A percentile compares a stretch with the other conserved stretches of the same genome.
phyloP scores from a whole-genome alignment of 805 yeast species.

The Kazachstania africana region DNA sequence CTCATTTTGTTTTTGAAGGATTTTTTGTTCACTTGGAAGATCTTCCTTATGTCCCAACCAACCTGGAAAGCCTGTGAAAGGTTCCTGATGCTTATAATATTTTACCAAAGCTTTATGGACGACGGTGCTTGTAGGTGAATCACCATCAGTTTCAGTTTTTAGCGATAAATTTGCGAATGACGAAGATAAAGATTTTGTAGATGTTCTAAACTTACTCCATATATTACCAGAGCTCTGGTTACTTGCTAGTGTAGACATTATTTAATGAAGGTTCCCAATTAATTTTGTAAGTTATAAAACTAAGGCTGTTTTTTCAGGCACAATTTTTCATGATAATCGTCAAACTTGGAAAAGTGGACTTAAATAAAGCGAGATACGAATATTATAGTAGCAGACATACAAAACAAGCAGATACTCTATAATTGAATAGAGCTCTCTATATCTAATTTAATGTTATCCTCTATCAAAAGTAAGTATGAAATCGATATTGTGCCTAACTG shows the following conservation, averaged over 20 bases:
- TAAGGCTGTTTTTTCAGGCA: neutral
- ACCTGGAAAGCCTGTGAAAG: conserved; percentile 27
- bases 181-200: conserved; percentile 22
- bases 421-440: no score
- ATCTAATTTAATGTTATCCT: no score
- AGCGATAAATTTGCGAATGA: conserved; percentile 19
- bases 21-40: conserved; percentile 23
- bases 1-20: conserved; percentile 18
- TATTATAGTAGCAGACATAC: no score
- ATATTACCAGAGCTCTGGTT: conserved; percentile 13
- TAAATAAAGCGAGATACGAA: no score
- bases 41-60: conserved; percentile 29
- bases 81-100: conserved; percentile 26
- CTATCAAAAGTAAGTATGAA: no score
- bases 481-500: no score
- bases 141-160: conserved; percentile 33
- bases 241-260: conserved; percentile 1
- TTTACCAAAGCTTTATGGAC: conserved; percentile 34
- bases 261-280: no score
- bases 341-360: no score
- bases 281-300: no score
- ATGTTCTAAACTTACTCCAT: conserved; percentile 23
- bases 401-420: no score
- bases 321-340: no score
- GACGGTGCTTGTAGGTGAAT: conserved; percentile 31